Base-by-base conservation (phyloP, 352 stramenopile species). In the Thraustochytrium sp. region DNA sequence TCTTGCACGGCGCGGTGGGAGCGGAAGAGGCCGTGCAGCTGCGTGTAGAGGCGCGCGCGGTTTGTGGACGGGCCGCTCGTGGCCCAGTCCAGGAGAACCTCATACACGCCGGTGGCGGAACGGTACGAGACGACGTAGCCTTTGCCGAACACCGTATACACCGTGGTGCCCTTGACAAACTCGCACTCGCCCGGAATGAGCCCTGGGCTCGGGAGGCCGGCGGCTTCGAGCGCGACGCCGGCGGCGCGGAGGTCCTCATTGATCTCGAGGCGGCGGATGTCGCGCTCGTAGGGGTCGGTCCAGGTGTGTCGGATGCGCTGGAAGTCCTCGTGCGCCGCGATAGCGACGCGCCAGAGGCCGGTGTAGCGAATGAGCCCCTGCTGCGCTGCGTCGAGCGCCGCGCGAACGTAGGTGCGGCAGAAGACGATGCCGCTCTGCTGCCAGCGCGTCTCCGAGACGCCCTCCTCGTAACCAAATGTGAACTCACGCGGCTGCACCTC, bases 381-480 rank as follows among this genome's bases (percentile, higher is more conserved):
- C 13, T 46, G 26, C 68, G 68, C 68, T 18, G 75, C 75, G 26
- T 84, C 40, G 8, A 78, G 86, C 1, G 92, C 91, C 21, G 92
- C 92, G 42, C 91, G 92, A n/a, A 94, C 88, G 59, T 95, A 96
- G 42, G 92, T 95, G 84, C 94, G 88, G 80, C 96, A 96, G 85
- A 96, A 97, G 18, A 94, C 40, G 38, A 84, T 84, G 31, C 75
- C 95, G 86, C 94, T 93, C 76, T 89, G 89, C 54, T 89, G 87
- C 90, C 92, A 97, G 40, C 88, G 88, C 51, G 91, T 88, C 31
- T 94, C 56, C 51, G 92, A 91, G 23, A 91, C 88, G 55, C 90
- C 90, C 5, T 87, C 91, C 48, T 90, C 88, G 73, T 94, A 96
- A 23, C 92, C 93, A 72, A 92, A 95, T 42, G 75, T 84, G 46